phyloP scores from a whole-genome alignment of 148 eudicot genomes.

The Nepenthes mirabilis region DNA sequence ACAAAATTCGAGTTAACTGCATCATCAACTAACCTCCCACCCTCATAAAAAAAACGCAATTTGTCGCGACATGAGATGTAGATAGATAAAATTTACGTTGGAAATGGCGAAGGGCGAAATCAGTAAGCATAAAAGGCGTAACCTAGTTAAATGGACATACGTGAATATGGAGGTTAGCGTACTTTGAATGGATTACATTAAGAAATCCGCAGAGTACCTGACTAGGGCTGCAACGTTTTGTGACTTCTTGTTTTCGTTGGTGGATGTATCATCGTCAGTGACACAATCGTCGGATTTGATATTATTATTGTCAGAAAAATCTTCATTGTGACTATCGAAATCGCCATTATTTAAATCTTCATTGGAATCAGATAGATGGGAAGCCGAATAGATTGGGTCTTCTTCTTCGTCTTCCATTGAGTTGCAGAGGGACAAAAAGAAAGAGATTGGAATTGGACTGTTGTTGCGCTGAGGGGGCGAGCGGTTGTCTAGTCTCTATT shows the following conservation, averaged over 20 bases:
- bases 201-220: conserved; percentile 17
- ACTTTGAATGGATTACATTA: background rate
- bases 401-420: conserved; percentile 18
- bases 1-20: too few species aligned
- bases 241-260: conserved; percentile 22
- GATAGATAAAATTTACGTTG: too few species aligned
- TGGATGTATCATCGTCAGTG: conserved; percentile 8
- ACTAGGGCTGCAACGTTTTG: conserved; percentile 49
- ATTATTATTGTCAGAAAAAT: background rate
- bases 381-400: conserved; percentile 1
- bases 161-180: background rate
- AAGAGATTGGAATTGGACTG: too few species aligned
- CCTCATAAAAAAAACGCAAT: too few species aligned
- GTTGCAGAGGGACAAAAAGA: background rate
- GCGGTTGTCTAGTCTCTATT: too few species aligned
- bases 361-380: conserved; percentile 9
- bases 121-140: background rate
- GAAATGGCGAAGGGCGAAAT: background rate
- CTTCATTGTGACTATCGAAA: conserved; percentile 4
- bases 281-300: background rate
- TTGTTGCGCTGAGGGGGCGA: too few species aligned
- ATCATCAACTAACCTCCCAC: too few species aligned
- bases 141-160: background rate
- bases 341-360: conserved; percentile 6
- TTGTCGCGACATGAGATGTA: too few species aligned